phyloP scores from a whole-genome alignment of 305 asterid species.

The Solanum hybrid region DNA sequence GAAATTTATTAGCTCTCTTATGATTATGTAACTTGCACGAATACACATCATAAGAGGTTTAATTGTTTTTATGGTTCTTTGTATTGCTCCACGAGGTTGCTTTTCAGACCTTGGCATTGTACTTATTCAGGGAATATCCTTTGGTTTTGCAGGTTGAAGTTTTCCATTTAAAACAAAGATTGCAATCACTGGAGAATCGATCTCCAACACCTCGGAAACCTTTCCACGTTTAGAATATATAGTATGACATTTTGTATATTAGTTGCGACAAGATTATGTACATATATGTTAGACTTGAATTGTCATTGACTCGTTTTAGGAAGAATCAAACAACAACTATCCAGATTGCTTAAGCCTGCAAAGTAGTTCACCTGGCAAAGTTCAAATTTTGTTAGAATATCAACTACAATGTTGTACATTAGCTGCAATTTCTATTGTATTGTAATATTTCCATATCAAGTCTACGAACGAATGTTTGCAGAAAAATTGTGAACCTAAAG shows the following conservation, averaged over 20 bases:
- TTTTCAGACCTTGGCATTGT: not conserved
- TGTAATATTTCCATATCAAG: not conserved
- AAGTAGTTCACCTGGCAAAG: not conserved
- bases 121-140: not conserved
- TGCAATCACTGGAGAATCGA: constrained; percentile 79
- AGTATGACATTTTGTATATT: not conserved
- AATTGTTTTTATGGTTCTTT: too few relatives aligned
- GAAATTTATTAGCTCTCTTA: too few relatives aligned
- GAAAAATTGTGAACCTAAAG: not conserved
- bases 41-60: too few relatives aligned
- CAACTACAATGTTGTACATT: not conserved
- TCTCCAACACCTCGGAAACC: constrained; percentile 94
- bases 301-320: not conserved
- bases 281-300: not conserved
- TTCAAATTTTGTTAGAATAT: not conserved
- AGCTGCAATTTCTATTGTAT: not conserved
- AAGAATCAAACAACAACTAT: not conserved
- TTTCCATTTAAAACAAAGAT: constrained; percentile 83
- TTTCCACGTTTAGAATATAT: constrained; percentile 39
- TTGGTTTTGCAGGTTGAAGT: constrained; percentile 67
- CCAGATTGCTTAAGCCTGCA: not conserved
- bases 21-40: too few relatives aligned
- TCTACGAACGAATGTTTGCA: not conserved
- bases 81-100: too few relatives aligned
- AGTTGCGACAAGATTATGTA: not conserved